Base-by-base conservation (phyloP, 2,329 filamentous ascomycete genomes). In the Septoria petroselini region DNA sequence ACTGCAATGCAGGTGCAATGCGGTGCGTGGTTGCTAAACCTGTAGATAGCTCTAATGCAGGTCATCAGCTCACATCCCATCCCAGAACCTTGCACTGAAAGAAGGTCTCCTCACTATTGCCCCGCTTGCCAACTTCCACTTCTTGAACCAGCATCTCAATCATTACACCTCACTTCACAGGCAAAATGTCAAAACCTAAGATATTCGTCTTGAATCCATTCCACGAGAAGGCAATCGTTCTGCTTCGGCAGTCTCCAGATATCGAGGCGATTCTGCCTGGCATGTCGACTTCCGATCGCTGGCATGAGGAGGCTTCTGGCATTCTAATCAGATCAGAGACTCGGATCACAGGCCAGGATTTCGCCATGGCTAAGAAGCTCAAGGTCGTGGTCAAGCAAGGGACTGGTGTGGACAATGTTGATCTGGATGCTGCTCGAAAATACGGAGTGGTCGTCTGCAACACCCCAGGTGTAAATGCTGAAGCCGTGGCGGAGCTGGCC, bases 401-500 rank as follows among this genome's bases (percentile, higher is more conserved):
- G 19, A 70, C 71, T 11, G 75, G 75, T 23, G 72, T 70, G 47
- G 73, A 75, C 57, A 71, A 69, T 52, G 65, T 78, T 31, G 73
- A 77, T 55, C 66, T 76, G 17, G 61, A 68, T 4, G 72, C 72
- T 39, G 75, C 71, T 54, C 66, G 64, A 31, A 62, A 65, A 45
- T 67, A 72, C 7, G 71, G 71, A 19, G 70, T 78, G 42, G 65
- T 67, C 11, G 72, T 78, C 29, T 70, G 68, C 47, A 77, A 76
- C 42, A 73, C 69, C 35, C 72, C 74, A 1, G 68, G 62, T 8
- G 68, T 73, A 18, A 76, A 77, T 49, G 65, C 74, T 4, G 66
- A 69, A 8, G 55, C 68, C 2, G 69, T 72, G 1, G 68, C 68
- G 4, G 68, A 70, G 43, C 47, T 70, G 30, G 60, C 64, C 0